phyloP scores from a whole-genome alignment of 2,329 filamentous ascomycete genomes.

The Claviceps fusiformis region DNA sequence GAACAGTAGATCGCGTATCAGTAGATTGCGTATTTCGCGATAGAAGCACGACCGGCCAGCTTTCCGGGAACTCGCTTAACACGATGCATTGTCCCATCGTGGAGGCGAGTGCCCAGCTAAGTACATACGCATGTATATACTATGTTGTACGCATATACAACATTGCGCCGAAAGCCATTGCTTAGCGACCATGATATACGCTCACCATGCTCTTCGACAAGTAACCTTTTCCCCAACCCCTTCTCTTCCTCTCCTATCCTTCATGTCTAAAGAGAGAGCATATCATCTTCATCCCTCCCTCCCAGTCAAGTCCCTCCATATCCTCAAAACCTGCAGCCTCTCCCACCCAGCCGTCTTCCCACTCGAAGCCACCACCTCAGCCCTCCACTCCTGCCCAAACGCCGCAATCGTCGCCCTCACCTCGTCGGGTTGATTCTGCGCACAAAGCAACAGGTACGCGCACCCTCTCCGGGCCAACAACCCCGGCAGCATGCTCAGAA shows the following conservation, averaged over 20 bases:
- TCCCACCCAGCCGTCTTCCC: conserved; percentile 90
- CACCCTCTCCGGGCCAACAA: conserved; percentile 56
- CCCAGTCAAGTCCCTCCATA: conserved; percentile 46
- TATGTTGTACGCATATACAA: background rate
- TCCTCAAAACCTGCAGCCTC: conserved; percentile 75
- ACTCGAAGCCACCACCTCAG: conserved; percentile 65
- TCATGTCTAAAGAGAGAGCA: background rate
- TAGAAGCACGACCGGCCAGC: background rate
- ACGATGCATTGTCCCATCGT: background rate
- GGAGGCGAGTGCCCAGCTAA: background rate
- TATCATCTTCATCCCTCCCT: background rate
- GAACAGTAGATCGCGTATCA: background rate
- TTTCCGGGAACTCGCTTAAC: background rate
- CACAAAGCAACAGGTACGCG: conserved; percentile 80
- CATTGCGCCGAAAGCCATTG: background rate
- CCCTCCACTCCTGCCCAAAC: conserved; percentile 50
- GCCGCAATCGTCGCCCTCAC: conserved; percentile 49
- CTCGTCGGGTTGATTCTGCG: conserved; percentile 71
- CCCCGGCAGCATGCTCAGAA: conserved; percentile 55
- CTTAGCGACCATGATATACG: background rate
- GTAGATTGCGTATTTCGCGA: background rate
- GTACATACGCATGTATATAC: too few relatives aligned
- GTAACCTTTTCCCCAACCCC: background rate
- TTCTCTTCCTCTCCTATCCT: background rate
- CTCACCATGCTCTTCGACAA: background rate